Conservation (phyloP, 2,329 filamentous ascomycete species). For the Colletotrichum musae region DNA sequence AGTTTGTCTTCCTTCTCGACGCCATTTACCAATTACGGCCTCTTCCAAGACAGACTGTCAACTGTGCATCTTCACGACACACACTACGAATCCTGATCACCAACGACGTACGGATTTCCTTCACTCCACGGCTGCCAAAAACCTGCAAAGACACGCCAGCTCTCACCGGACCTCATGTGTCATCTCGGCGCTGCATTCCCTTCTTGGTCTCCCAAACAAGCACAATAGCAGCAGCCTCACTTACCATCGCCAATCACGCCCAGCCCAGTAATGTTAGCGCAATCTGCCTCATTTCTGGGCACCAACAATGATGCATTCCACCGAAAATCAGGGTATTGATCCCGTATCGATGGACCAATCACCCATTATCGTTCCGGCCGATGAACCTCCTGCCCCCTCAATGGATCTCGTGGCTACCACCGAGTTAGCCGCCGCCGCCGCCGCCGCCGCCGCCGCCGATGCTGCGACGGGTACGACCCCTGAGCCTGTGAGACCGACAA, state of each 20-base stretch:
- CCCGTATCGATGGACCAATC: background rate
- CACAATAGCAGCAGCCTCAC: constrained; percentile 25
- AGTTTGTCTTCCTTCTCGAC: no score
- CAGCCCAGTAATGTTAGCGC: constrained; percentile 33
- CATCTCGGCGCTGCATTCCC: constrained; percentile 11
- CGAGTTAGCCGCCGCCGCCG: constrained; percentile 25
- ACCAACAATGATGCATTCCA: constrained; percentile 23
- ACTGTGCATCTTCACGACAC: no score
- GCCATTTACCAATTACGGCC: no score
- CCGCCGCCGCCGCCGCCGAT: background rate
- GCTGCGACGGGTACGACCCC: no score
- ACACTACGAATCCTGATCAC: no score
- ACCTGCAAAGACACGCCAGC: background rate
- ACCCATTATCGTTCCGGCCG: background rate
- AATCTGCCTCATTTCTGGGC: background rate
- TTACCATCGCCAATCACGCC: constrained; percentile 25
- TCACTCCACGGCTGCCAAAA: no score
- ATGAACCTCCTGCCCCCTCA: constrained; percentile 1
- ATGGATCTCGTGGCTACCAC: constrained; percentile 35
- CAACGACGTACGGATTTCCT: no score
- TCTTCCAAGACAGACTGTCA: no score
- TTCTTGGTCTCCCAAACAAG: constrained; percentile 18
- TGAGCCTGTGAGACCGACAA: constrained; percentile 3
- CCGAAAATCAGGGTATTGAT: constrained; percentile 10
- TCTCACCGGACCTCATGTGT: background rate